A percentile compares a stretch with the other conserved stretches of the same genome.
Evolutionary conservation across 805 yeast genomes (phyloP).

Genomic region (Kodamaea restingae): DNA sequence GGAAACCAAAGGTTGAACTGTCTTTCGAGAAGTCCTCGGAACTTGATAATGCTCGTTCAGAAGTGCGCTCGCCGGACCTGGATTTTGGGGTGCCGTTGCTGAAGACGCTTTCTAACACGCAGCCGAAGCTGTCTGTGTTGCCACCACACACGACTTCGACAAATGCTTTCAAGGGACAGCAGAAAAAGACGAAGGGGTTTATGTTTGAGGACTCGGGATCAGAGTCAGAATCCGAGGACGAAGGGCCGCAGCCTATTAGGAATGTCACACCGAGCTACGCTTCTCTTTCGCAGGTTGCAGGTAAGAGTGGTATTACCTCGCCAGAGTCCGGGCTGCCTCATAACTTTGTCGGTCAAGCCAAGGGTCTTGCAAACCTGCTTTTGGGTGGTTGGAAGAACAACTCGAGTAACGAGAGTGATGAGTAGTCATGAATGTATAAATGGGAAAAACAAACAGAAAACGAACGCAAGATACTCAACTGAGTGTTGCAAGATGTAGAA

Average conservation of each 20-base stretch:
- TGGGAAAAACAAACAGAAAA: not conserved
- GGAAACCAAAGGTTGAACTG: no score
- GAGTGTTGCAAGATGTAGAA: no score
- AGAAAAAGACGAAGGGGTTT: conserved; percentile 16
- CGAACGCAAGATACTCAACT: no score
- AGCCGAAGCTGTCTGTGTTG: conserved; percentile 35
- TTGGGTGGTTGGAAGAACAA: conserved; percentile 25
- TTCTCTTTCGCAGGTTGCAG: conserved; percentile 51
- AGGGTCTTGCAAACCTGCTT: conserved; percentile 32
- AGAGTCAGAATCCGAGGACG: conserved; percentile 17
- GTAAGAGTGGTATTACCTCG: conserved; percentile 33
- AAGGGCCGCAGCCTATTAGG: conserved; percentile 8
- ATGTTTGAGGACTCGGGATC: conserved; percentile 33
- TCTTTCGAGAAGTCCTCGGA: no score
- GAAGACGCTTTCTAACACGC: conserved; percentile 17
- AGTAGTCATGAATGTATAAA: not conserved
- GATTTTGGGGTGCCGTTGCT: conserved; percentile 3
- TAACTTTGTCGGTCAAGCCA: conserved; percentile 34
- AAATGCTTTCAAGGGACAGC: conserved; percentile 27
- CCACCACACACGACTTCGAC: conserved; percentile 43
- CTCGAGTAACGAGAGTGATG: conserved; percentile 4
- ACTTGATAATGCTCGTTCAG: not conserved
- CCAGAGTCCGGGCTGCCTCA: conserved; percentile 23
- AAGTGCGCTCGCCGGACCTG: not conserved
- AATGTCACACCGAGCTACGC: conserved; percentile 33